Conservation (phyloP, 768 basidiomycete genomes). For the Cantharellus cinnabarinus region DNA sequence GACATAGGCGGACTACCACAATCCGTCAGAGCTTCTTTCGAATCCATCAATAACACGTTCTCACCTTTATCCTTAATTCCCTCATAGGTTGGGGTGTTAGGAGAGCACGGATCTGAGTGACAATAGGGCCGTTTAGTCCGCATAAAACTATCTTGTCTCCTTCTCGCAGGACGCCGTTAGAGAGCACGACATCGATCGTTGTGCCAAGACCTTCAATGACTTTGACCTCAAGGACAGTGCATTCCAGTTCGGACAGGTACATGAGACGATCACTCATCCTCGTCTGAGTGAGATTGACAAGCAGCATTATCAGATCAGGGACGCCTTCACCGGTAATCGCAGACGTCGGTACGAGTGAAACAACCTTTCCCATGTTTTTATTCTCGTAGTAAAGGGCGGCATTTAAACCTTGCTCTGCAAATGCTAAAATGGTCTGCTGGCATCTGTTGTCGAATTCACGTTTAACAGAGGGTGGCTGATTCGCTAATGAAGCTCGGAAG, state of each 20-base stretch:
- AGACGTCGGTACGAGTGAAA: constrained; percentile 93
- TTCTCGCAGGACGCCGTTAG: constrained; percentile 81
- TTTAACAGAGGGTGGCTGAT: constrained; percentile 58
- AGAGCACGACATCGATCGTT: constrained; percentile 89
- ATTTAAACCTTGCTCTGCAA: constrained; percentile 96
- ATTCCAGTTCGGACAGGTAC: constrained; percentile 94
- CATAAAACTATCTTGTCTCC: constrained; percentile 91
- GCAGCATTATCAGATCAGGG: constrained; percentile 98
- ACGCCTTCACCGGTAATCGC: constrained; percentile 96
- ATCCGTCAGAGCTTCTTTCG: neutral
- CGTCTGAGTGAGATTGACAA: constrained; percentile 92
- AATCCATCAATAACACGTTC: constrained; percentile 3
- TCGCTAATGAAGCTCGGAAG: constrained; percentile 75
- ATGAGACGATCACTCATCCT: constrained; percentile 94
- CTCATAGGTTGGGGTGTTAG: constrained; percentile 92
- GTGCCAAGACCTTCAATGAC: constrained; percentile 95
- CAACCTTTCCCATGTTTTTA: constrained; percentile 81
- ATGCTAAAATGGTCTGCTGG: constrained; percentile 67
- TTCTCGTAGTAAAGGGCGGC: constrained; percentile 93
- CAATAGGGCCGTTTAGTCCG: constrained; percentile 91
- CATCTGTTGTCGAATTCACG: constrained; percentile 86
- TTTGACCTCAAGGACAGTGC: constrained; percentile 97
- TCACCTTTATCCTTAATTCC: constrained; percentile 85
- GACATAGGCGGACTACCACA: constrained; percentile 67
- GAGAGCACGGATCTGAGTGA: constrained; percentile 82